Base-by-base conservation (phyloP, 2,329 filamentous ascomycete species). In the Penicillium crustosum region DNA sequence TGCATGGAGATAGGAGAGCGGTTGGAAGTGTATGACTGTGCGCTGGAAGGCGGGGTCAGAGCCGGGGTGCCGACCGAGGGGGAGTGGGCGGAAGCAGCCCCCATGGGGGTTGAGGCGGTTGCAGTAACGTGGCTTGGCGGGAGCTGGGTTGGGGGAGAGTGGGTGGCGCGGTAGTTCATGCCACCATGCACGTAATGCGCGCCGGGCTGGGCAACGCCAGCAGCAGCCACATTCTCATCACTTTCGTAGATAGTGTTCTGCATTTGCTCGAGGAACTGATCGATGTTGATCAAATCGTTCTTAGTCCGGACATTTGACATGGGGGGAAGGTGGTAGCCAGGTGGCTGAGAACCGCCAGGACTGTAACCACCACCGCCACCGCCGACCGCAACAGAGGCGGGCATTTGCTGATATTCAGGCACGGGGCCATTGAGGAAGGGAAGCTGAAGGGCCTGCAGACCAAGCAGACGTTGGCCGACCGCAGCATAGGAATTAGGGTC, bases 201-300 rank as follows among this genome's bases (percentile, higher is more conserved):
- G 59, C 87, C 87, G 50, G 89, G 86, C 61, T 92, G 86, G 67
- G 90, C 89, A 58, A 95, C 85, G 57, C 90, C 89, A 43, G 89
- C 88, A 13, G 86, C 86, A 2, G 91, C 90, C 33, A 91, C 88
- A 50, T 92, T 88, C 67, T 87, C 90, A 55, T 92, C 88, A 74
- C 89, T 96, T 78, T 97, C 94, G 73, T 97, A 97, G 49, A 97
- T 91, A 45, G 93, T 97, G 63, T 89, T 88, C 77, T 97, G 93
- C 82, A 97, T 93, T 77, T 97, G 91, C 77, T 96, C 92, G 55
- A 99, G 85, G 74, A 97, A 90, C 71, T 92, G 89, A 74, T 97
- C 94, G 70, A 97, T 93, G 73, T 96, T 92, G 73, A 96, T 81
- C 43, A 99, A 82, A 73, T 99, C 94, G 73, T 87, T 92, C 83